These are phyloP conservation scores for Podospora sp. DNA, from an alignment of 495 filamentous ascomycete genomes.

Conservation along the genomic window DNA sequence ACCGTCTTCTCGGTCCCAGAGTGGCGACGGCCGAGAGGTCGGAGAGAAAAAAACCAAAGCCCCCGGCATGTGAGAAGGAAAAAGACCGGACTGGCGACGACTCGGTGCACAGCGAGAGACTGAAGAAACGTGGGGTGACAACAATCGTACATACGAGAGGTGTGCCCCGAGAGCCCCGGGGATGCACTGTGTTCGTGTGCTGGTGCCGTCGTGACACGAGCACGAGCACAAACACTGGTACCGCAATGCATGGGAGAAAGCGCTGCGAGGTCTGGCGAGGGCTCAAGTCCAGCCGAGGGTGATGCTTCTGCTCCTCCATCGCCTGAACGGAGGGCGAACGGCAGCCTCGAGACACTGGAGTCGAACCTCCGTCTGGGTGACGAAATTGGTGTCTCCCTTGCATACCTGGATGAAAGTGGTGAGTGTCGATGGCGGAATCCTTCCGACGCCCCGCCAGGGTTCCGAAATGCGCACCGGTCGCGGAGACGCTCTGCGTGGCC, in stretches of 20 bases:
- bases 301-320: background rate
- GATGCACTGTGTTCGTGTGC: background rate
- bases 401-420: no score
- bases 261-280: background rate
- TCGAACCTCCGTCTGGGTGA: no score
- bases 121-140: background rate
- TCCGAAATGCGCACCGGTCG: background rate
- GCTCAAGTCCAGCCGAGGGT: background rate
- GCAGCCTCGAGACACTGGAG: no score
- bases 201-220: background rate
- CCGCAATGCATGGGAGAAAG: background rate
- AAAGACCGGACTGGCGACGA: background rate
- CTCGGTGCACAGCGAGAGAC: background rate
- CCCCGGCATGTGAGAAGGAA: background rate
- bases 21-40: background rate
- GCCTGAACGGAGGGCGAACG: background rate
- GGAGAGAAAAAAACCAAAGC: background rate
- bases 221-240: background rate
- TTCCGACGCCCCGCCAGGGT: no score
- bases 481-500: no score
- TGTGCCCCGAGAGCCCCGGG: background rate
- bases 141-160: background rate
- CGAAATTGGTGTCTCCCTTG: no score
- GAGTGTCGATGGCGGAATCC: no score
- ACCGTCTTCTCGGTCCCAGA: background rate